These are phyloP conservation scores for Pseudomonodictys pantanalensis DNA, from an alignment of 495 filamentous ascomycete genomes.

Conservation along the genomic window DNA sequence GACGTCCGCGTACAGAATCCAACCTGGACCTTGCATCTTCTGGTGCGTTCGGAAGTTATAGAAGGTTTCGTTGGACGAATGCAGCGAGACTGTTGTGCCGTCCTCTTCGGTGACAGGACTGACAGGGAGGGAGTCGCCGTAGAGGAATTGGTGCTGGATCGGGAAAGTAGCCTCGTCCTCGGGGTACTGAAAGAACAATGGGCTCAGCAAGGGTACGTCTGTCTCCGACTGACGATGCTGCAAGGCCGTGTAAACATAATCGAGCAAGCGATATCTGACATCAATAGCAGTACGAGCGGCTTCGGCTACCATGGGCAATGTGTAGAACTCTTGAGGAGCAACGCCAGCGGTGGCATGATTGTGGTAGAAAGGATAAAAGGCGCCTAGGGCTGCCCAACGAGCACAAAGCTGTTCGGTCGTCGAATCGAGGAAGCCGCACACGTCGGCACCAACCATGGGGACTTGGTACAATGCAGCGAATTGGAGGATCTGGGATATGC, in stretches of 20 bases:
- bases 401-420: conserved; percentile 76
- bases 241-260: conserved; percentile 78
- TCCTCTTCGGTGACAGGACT: conserved; percentile 65
- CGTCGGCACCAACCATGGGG: conserved; percentile 79
- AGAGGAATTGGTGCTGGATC: conserved; percentile 70
- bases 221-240: conserved; percentile 58
- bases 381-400: conserved; percentile 74
- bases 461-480: conserved; percentile 80
- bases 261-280: conserved; percentile 69
- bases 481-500: conserved; percentile 64
- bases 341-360: conserved; percentile 61
- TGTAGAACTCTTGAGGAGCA: conserved; percentile 71
- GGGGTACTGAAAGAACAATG: conserved; percentile 71
- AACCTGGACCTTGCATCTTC: conserved; percentile 56
- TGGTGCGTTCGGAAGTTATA: conserved; percentile 72
- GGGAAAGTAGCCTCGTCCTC: conserved; percentile 58
- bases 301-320: conserved; percentile 59
- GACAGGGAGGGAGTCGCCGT: conserved; percentile 65
- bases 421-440: conserved; percentile 70
- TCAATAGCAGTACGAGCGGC: conserved; percentile 69
- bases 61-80: conserved; percentile 70
- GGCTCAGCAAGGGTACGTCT: conserved; percentile 67
- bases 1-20: conserved; percentile 52
- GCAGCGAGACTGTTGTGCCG: conserved; percentile 62
- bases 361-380: conserved; percentile 78